These are phyloP conservation scores for Candida awuae DNA, from an alignment of 805 yeast genomes.

Conservation along the genomic window DNA sequence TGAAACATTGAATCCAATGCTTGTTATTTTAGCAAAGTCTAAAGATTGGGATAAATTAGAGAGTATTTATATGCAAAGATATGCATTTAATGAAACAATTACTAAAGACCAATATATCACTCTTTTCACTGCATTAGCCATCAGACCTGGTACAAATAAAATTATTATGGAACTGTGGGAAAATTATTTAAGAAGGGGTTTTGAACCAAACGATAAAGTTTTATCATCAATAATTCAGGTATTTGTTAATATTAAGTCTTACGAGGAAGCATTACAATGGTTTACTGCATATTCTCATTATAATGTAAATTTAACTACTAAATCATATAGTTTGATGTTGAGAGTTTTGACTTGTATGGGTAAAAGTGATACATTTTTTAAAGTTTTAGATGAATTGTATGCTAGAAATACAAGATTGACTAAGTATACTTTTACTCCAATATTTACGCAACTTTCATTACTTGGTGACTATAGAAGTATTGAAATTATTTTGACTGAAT, in stretches of 20 bases:
- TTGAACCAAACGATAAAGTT: slow-evolving; percentile 39
- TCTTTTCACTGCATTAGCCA: slow-evolving; percentile 54
- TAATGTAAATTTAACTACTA: slow-evolving; percentile 23
- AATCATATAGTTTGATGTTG: slow-evolving; percentile 30
- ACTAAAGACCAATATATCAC: slow-evolving; percentile 45
- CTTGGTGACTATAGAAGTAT: slow-evolving; percentile 23
- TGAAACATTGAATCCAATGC: slow-evolving; percentile 15
- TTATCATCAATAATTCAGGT: slow-evolving; percentile 39
- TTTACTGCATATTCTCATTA: slow-evolving; percentile 29
- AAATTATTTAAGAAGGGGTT: slow-evolving; percentile 36
- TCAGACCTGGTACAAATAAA: slow-evolving; percentile 41
- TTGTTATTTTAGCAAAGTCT: slow-evolving; percentile 17
- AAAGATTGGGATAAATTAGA: slow-evolving; percentile 45
- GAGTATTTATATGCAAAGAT: slow-evolving; percentile 46
- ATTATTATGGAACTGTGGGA: slow-evolving; percentile 31
- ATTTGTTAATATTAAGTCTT: slow-evolving; percentile 31
- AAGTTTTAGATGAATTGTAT: slow-evolving; percentile 25
- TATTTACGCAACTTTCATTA: slow-evolving; percentile 16
- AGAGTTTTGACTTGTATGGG: slow-evolving; percentile 29
- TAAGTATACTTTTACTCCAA: slow-evolving; percentile 13
- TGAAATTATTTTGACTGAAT: slow-evolving; percentile 16
- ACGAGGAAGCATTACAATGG: slow-evolving; percentile 30
- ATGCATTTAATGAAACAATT: slow-evolving; percentile 48
- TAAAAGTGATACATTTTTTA: slow-evolving; percentile 30
- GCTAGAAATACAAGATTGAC: slow-evolving; percentile 9